Conservation (phyloP, 139 green algal genomes). For the Monoraphidium neglectum region DNA sequence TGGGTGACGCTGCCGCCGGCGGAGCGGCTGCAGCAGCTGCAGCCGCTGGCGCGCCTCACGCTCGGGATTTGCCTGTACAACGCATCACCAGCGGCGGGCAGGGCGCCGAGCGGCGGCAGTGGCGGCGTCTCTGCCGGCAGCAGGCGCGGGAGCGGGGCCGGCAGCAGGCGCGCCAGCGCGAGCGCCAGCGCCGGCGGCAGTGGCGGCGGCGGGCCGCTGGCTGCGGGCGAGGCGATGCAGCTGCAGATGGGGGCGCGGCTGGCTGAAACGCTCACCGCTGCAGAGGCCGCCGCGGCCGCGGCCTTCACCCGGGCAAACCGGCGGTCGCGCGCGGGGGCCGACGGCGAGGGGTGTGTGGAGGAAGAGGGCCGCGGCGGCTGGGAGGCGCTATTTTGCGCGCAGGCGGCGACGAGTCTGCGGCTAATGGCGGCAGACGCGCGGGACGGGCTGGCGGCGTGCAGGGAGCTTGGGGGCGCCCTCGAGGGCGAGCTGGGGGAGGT, state of each 20-base stretch:
- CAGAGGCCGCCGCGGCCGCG: not conserved
- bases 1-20: conserved; percentile 51
- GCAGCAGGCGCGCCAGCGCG: conserved; percentile 33
- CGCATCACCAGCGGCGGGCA: conserved; percentile 2
- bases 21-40: conserved; percentile 49
- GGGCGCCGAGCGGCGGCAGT: conserved; percentile 4
- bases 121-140: no score
- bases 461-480: not conserved
- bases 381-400: conserved; percentile 13
- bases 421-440: not conserved
- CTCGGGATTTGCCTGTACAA: conserved; percentile 74
- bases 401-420: conserved; percentile 2
- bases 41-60: conserved; percentile 56
- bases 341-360: not conserved
- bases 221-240: not conserved
- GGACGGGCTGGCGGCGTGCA: conserved; percentile 7
- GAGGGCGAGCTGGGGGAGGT: not conserved
- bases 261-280: no score
- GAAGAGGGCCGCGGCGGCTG: not conserved
- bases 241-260: not conserved
- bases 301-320: not conserved
- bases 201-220: conserved; percentile 12
- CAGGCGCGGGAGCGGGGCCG: not conserved
- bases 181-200: conserved; percentile 2
- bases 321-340: not conserved